A percentile compares a stretch with the other conserved stretches of the same genome.
Evolutionary conservation across 768 basidiomycete species (phyloP).

Genomic region (Rhizopogon roseolus): DNA sequence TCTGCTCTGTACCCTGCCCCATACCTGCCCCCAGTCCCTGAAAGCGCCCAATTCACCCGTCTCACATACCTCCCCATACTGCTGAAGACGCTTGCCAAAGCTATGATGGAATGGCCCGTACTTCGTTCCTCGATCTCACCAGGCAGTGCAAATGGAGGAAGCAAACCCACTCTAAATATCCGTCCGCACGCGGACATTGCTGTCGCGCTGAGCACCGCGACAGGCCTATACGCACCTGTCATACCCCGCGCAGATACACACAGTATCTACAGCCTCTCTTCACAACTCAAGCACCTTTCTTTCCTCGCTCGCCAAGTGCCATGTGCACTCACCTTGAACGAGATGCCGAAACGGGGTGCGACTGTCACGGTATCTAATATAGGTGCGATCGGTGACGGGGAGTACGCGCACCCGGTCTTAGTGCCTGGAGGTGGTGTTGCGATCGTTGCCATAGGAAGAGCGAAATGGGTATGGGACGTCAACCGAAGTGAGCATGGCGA

Average conservation of each 20-base stretch:
- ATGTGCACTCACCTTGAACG: constrained; percentile 53
- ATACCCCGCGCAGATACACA: constrained; percentile 48
- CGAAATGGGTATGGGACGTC: constrained; percentile 76
- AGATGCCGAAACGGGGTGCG: constrained; percentile 73
- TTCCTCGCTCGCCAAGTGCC: constrained; percentile 66
- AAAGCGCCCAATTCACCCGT: constrained; percentile 51
- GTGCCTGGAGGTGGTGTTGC: constrained; percentile 82
- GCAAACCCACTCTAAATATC: constrained; percentile 65
- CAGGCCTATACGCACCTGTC: constrained; percentile 81
- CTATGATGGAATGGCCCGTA: constrained; percentile 83
- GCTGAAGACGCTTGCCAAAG: constrained; percentile 72
- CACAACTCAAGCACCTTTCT: constrained; percentile 54
- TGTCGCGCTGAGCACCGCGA: constrained; percentile 74
- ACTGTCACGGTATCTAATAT: constrained; percentile 82
- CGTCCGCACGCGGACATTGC: constrained; percentile 73
- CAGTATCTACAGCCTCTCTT: constrained; percentile 58
- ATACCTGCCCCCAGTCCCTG: constrained; percentile 38
- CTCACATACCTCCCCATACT: constrained; percentile 83
- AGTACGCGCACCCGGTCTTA: constrained; percentile 67
- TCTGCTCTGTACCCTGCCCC: constrained; percentile 36
- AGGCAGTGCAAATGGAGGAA: constrained; percentile 4
- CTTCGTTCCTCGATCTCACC: constrained; percentile 73
- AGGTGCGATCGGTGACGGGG: constrained; percentile 72
- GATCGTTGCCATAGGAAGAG: constrained; percentile 77
- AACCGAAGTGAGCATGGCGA: constrained; percentile 32